Conservation (phyloP, 2,329 filamentous ascomycete species). For the Colletotrichum aenigma region DNA sequence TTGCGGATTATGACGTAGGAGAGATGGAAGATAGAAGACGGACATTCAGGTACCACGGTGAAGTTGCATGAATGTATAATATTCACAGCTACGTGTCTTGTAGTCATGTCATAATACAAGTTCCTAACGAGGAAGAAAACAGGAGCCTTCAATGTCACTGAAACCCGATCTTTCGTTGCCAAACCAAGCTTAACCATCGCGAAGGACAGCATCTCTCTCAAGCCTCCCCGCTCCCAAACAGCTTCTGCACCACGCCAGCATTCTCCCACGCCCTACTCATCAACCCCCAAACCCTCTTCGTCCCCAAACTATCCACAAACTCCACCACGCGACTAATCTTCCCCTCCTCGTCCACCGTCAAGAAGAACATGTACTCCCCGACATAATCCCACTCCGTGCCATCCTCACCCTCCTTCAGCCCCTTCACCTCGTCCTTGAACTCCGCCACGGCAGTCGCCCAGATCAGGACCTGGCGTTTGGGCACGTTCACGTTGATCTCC, state of each 20-base stretch:
- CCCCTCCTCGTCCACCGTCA: not conserved
- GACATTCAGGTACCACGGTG: too few species aligned
- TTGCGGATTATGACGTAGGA: too few species aligned
- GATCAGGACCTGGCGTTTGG: not conserved
- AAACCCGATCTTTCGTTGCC: too few species aligned
- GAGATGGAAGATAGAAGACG: too few species aligned
- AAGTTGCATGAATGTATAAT: too few species aligned
- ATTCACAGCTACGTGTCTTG: too few species aligned
- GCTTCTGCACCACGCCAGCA: not conserved
- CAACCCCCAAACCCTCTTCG: not conserved
- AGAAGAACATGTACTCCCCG: not conserved
- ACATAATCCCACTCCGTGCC: not conserved
- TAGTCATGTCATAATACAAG: too few species aligned
- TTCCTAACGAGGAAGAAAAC: too few species aligned
- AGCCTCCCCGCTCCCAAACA: not conserved
- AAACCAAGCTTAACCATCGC: not conserved
- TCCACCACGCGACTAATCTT: not conserved
- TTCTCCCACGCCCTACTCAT: not conserved
- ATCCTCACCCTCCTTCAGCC: not conserved
- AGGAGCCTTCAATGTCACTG: too few species aligned
- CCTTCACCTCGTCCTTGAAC: not conserved
- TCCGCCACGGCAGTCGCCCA: not conserved
- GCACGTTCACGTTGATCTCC: not conserved
- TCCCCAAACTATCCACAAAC: not conserved
- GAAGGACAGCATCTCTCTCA: not conserved